These are phyloP conservation scores for Trypanosoma cruzi DNA, from an alignment of 208 protist species.

Conservation along the genomic window DNA sequence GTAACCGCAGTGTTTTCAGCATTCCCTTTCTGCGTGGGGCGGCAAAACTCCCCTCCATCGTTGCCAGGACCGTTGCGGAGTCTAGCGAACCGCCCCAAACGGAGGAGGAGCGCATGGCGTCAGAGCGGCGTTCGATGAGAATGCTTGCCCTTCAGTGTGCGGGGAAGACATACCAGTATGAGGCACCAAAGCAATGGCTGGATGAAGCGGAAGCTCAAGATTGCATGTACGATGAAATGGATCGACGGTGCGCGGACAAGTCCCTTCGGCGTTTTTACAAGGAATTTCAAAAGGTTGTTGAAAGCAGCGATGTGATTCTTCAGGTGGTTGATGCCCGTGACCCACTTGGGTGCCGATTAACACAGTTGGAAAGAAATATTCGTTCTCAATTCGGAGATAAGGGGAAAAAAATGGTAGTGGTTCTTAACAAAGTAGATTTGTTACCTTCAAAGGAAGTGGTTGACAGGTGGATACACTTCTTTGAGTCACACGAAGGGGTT, in stretches of 20 bases:
- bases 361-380: conserved; percentile 93
- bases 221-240: conserved; percentile 47
- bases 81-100: conserved; percentile 2
- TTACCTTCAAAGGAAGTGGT: conserved; percentile 94
- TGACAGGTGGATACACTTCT: conserved; percentile 85
- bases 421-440: conserved; percentile 98
- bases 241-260: conserved; percentile 55
- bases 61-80: not conserved
- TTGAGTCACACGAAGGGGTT: conserved; percentile 79
- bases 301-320: conserved; percentile 96
- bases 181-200: conserved; percentile 49
- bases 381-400: conserved; percentile 88
- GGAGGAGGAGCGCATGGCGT: conserved; percentile 46
- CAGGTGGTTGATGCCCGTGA: conserved; percentile 98
- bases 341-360: conserved; percentile 95
- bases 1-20: conserved; percentile 77
- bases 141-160: conserved; percentile 69
- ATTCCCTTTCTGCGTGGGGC: conserved; percentile 37
- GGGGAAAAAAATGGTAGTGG: conserved; percentile 93
- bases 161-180: conserved; percentile 77
- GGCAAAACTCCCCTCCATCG: conserved; percentile 3
- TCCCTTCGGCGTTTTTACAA: conserved; percentile 90
- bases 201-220: conserved; percentile 32
- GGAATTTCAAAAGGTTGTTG: conserved; percentile 92
- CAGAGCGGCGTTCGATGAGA: conserved; percentile 70